These are phyloP conservation scores for Pseudogymnoascus pannorum DNA, from an alignment of 2,329 filamentous ascomycete genomes.

Conservation along the genomic window DNA sequence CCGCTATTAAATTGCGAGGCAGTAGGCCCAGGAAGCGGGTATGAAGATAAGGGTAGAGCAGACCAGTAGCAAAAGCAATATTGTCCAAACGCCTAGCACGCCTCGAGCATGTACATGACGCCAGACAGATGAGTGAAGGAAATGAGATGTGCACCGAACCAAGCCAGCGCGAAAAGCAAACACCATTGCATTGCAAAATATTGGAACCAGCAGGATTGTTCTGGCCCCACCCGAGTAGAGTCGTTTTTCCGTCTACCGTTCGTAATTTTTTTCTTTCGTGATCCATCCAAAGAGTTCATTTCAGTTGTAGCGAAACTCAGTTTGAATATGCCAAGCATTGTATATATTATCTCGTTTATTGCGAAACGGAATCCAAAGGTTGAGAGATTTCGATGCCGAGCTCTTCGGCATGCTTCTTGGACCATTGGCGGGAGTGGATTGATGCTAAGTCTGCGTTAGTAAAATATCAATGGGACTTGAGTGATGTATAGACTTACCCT, in stretches of 20 bases:
- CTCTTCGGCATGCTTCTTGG: slow-evolving; percentile 64
- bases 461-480: slow-evolving; percentile 13
- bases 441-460: slow-evolving; percentile 54
- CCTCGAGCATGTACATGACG: slow-evolving; percentile 8
- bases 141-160: neutral
- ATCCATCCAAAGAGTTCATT: slow-evolving; percentile 9
- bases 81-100: slow-evolving; percentile 8
- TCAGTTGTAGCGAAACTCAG: slow-evolving; percentile 6
- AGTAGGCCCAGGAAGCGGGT: slow-evolving; percentile 6
- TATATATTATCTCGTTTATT: slow-evolving; percentile 16
- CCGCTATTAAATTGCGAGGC: slow-evolving; percentile 8
- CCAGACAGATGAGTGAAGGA: slow-evolving; percentile 6
- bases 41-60: slow-evolving; percentile 9
- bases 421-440: slow-evolving; percentile 86
- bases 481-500: slow-evolving; percentile 56
- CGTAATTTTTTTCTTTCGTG: slow-evolving; percentile 10
- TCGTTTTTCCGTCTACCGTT: slow-evolving; percentile 8
- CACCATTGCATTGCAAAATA: slow-evolving; percentile 6
- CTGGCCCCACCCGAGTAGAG: neutral
- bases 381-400: slow-evolving; percentile 42
- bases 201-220: slow-evolving; percentile 6
- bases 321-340: slow-evolving; percentile 10
- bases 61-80: slow-evolving; percentile 9
- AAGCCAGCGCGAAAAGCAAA: slow-evolving; percentile 1
- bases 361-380: slow-evolving; percentile 24